phyloP scores from a whole-genome alignment of 345 rosid species.

The Citrus unshiu region DNA sequence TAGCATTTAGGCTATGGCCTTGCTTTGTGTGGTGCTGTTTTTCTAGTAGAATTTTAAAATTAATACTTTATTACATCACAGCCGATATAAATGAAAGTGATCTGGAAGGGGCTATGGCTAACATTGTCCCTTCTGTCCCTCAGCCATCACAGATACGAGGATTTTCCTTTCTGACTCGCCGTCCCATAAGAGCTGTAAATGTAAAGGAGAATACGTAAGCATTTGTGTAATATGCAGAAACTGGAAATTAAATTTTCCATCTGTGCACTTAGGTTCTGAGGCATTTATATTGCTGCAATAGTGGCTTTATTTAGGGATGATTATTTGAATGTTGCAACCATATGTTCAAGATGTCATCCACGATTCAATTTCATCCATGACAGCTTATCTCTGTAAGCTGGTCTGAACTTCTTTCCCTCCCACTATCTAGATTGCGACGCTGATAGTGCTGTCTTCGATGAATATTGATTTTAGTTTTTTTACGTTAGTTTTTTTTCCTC shows the following conservation, averaged over 20 bases:
- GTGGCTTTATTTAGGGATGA: neutral
- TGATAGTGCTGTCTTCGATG: neutral
- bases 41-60: neutral
- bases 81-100: too few relatives aligned
- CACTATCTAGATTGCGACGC: neutral
- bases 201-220: neutral
- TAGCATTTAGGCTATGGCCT: neutral
- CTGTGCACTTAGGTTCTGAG: neutral
- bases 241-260: neutral
- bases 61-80: too few relatives aligned
- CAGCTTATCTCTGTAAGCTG: neutral
- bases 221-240: neutral
- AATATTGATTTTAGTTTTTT: neutral
- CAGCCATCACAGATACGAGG: neutral
- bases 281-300: neutral
- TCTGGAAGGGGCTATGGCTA: neutral
- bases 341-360: neutral
- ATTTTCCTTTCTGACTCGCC: neutral
- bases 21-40: neutral
- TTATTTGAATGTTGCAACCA: neutral
- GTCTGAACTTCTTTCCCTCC: neutral
- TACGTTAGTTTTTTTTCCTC: too few relatives aligned
- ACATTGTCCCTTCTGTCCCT: neutral
- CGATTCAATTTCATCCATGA: neutral
- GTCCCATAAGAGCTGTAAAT: neutral